Base-by-base conservation (phyloP, 345 rosid species). In the Murraya paniculata region DNA sequence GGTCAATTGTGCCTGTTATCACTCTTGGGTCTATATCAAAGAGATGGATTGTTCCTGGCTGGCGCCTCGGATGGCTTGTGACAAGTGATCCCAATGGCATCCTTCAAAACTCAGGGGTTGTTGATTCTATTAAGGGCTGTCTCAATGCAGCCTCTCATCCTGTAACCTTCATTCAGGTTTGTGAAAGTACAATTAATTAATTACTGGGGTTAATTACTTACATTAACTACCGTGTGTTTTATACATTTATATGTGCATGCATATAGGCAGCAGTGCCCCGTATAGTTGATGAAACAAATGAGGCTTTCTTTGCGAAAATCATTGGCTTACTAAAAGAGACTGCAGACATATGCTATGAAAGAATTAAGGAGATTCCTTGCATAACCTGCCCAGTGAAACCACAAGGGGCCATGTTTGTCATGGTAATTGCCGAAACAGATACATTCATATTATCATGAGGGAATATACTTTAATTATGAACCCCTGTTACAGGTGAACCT, bases 11-110 rank as follows among this genome's bases (percentile, higher is more conserved):
- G 18, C 50, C 50, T 45, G 50, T 45, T 3, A 5, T 92, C 24
- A 87, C 91, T 0, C 85, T 92, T 7, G 92, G 91, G 28, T 90
- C 94, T 18, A 67, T 90, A 75, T 90, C 90, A 0, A 92, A 92
- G 77, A 87, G 89, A 79, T 90, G 91, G 92, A 76, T 84, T 24
- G 92, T 89, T 67, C 97, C 92, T 62, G 92, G 92, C 4, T 92
- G 94, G 97, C 82, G 87, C 65, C 77, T 89, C 57, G 91, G 97
- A 21, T 92, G 97, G 97, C 69, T 92, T 0, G 92, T 80, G 0
- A 72, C 78, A 28, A 80, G 62, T 71, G 94, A 90, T 75, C 90
- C 94, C 3, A 69, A 65, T 61, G 87, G 86, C 71, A 75, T 78
- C 45, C 83, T 90, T 57, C 70, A 77, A 75, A 48, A 84, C 24